Evolutionary conservation across 768 basidiomycete species (phyloP).

Genomic region (Rhodosporidiobolus odoratus): DNA sequence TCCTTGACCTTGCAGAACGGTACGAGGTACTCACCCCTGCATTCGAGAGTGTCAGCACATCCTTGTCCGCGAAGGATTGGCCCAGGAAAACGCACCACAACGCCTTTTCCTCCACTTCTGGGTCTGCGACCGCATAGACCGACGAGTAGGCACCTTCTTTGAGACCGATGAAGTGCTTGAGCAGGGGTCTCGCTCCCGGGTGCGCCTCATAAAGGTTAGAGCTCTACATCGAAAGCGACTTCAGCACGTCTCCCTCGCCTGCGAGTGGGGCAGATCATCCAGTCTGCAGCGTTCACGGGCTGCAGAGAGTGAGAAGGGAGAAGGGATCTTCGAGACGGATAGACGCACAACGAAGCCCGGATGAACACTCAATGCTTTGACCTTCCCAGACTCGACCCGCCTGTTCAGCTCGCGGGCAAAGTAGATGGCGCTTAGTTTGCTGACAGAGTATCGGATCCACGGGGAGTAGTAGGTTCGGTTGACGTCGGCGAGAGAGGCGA

Average conservation of each 20-base stretch:
- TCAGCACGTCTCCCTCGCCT: no score
- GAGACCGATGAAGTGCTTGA: slow-evolving; percentile 7
- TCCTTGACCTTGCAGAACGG: slow-evolving; percentile 17
- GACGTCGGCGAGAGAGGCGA: slow-evolving; percentile 13
- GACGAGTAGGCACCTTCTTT: slow-evolving; percentile 21
- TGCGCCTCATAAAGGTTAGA: slow-evolving; percentile 21
- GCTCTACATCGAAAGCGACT: neutral
- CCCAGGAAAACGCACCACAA: slow-evolving; percentile 14
- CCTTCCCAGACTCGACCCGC: neutral
- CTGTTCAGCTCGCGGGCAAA: slow-evolving; percentile 30
- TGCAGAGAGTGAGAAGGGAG: neutral
- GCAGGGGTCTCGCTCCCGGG: neutral
- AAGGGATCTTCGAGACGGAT: no score
- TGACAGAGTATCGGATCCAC: slow-evolving; percentile 25
- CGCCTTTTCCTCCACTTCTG: slow-evolving; percentile 25
- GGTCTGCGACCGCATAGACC: slow-evolving; percentile 16
- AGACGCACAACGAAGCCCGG: slow-evolving; percentile 28
- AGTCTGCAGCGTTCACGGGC: no score
- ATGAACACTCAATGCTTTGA: slow-evolving; percentile 12
- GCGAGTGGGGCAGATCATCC: neutral
- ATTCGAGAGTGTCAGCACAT: no score
- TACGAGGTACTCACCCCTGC: slow-evolving; percentile 30
- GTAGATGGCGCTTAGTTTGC: slow-evolving; percentile 18
- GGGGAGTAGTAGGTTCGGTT: slow-evolving; percentile 15
- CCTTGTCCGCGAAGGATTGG: no score